Evolutionary conservation across 169 alveolate genomes (phyloP), one percentile per base, ranked within the genome.

Genomic region (Plasmodium malariae): DNA sequence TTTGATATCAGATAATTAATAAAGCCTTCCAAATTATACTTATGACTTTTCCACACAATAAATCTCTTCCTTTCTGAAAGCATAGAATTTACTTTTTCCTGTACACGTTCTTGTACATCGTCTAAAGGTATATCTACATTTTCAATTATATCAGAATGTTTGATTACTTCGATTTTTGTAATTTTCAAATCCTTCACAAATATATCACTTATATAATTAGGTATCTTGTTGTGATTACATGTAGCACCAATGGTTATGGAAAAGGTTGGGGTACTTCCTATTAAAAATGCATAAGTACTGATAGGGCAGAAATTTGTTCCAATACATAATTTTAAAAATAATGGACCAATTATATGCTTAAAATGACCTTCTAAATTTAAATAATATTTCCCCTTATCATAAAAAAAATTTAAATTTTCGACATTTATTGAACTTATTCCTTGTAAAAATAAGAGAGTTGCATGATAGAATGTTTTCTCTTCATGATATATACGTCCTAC

Each of bases 381-480:
- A 43, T 51, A 67, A 67, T 83, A 83, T 43, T 60, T 67, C 0
- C 72, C 85, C 4, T 83, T 34, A 3, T 65, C 91, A 51, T 83
- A 83, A 30, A 67, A 83, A 45, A 83, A 83, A 67, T 83, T 36
- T 0, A 83, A 0, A 54, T 65, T 83, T 2, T 26, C 51, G 11
- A 83, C 67, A 11, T 83, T 65, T 2, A 83, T 24, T 0, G 91
- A 83, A 36, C 83, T 83, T 11, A 83, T 67, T 11, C 71, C 83
- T 83, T 83, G 85, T 40, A 83, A 51, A 54, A 49, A 83, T 26
- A 83, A 59, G n/a, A 83, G 70, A 5, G 91, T 83, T 9, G 91
- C 91, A 83, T 67, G 91, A 59, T 83, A 83, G 51, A 83, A 83
- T 4, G 91, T 83, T 36, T 65, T 83, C 19, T 83, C 85, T 71